Conservation (phyloP, 2,329 filamentous ascomycete genomes). For the Xylaria arbuscula region DNA sequence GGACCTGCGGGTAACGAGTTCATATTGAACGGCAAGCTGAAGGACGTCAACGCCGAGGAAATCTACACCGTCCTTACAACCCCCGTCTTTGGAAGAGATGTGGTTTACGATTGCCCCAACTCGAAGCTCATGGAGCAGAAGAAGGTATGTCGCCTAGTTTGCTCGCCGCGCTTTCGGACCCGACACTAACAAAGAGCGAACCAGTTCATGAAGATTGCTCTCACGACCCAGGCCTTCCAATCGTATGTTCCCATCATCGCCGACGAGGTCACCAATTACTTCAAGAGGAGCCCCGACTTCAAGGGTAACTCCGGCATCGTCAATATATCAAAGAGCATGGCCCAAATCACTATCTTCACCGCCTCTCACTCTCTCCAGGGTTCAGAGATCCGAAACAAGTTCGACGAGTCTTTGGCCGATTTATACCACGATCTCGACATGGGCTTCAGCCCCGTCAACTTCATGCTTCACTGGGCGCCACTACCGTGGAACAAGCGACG, state of each 20-base stretch:
- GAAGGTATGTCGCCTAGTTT: constrained; percentile 68
- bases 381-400: constrained; percentile 81
- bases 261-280: constrained; percentile 77
- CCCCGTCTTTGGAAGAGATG: constrained; percentile 82
- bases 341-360: constrained; percentile 90
- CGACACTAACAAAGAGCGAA: constrained; percentile 21
- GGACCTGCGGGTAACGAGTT: constrained; percentile 89
- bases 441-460: constrained; percentile 90
- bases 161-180: not conserved
- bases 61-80: constrained; percentile 83
- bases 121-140: constrained; percentile 96
- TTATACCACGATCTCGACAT: constrained; percentile 91
- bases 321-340: constrained; percentile 80
- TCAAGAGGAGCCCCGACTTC: constrained; percentile 74
- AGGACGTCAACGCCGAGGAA: constrained; percentile 90
- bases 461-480: constrained; percentile 88
- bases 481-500: constrained; percentile 88
- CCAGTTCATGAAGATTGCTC: constrained; percentile 83
- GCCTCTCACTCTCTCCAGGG: constrained; percentile 88
- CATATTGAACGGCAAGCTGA: constrained; percentile 89
- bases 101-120: constrained; percentile 92
- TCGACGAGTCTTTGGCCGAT: constrained; percentile 82
- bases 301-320: constrained; percentile 74
- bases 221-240: constrained; percentile 79
- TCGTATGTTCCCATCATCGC: constrained; percentile 83